Conservation (phyloP, 179 eudicot species). For the Corrigiola litoralis region DNA sequence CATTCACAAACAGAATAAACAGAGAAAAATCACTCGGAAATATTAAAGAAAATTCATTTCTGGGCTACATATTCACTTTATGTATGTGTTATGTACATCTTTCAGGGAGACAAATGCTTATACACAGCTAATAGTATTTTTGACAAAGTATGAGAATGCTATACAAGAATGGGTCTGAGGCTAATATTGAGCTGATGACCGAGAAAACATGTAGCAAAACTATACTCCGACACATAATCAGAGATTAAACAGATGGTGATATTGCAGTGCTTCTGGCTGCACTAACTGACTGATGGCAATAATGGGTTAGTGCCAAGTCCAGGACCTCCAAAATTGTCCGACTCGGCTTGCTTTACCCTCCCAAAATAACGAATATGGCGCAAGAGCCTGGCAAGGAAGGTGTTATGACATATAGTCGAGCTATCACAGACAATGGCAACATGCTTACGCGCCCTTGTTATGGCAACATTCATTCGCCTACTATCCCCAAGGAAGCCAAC, state of each 20-base stretch:
- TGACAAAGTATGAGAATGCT: constrained; percentile 1
- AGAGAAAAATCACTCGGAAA: no score
- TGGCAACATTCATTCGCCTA: constrained; percentile 86
- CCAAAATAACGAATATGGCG: constrained; percentile 83
- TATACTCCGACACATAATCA: constrained; percentile 10
- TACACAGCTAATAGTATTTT: neutral
- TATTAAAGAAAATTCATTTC: no score
- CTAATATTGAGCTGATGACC: neutral
- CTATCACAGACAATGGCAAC: constrained; percentile 80
- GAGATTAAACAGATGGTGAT: neutral
- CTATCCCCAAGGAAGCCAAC: constrained; percentile 89
- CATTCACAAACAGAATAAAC: no score
- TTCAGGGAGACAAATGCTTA: neutral
- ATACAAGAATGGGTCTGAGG: constrained; percentile 4
- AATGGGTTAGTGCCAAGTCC: constrained; percentile 66
- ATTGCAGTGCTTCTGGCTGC: constrained; percentile 3
- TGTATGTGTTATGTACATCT: constrained; percentile 15
- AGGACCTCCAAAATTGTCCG: constrained; percentile 58
- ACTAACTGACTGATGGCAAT: constrained; percentile 62
- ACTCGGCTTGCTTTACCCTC: constrained; percentile 75
- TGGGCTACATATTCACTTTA: neutral
- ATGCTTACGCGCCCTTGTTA: constrained; percentile 88
- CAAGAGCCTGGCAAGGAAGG: constrained; percentile 75
- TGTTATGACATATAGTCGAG: constrained; percentile 88
- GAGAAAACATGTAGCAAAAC: neutral